phyloP scores from a whole-genome alignment of 345 rosid species.

The Linum lewisii region DNA sequence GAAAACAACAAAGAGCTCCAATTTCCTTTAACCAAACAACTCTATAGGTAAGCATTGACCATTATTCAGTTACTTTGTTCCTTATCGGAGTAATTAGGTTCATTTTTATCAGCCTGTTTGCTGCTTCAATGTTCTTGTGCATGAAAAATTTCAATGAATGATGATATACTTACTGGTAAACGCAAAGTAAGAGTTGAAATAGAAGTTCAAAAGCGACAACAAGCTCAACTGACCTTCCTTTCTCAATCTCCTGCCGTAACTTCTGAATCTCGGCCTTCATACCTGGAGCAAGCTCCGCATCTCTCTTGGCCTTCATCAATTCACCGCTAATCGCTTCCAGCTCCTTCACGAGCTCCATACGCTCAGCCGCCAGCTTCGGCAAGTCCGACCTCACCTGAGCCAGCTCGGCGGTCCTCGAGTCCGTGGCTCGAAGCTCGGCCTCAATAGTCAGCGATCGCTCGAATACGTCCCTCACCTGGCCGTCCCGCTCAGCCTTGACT shows the following conservation, averaged over 20 bases:
- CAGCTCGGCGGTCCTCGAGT: constrained; percentile 44
- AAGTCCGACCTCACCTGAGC: constrained; percentile 46
- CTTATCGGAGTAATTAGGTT: too few species aligned
- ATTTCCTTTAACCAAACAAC: too few species aligned
- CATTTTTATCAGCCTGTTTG: too few species aligned
- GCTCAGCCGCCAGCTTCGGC: constrained; percentile 26
- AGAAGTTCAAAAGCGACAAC: background rate
- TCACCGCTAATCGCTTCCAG: constrained; percentile 33
- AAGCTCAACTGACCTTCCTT: constrained; percentile 50
- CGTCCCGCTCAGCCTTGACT: constrained; percentile 54
- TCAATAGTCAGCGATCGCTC: constrained; percentile 60
- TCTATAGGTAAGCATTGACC: too few species aligned
- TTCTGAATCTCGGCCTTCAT: constrained; percentile 44
- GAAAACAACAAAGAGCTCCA: too few species aligned
- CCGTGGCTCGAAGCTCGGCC: constrained; percentile 46
- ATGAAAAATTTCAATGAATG: background rate
- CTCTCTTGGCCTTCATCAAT: constrained; percentile 36
- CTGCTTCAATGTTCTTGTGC: too few species aligned
- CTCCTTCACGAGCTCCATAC: constrained; percentile 36
- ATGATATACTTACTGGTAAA: background rate
- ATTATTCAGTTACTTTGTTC: too few species aligned
- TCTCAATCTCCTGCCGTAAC: constrained; percentile 41
- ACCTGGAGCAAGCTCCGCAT: constrained; percentile 29
- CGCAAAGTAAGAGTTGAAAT: too few species aligned
- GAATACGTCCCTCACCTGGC: constrained; percentile 51